Evolutionary conservation across 768 basidiomycete species (phyloP).

Genomic region (Rhizopogon vulgaris): DNA sequence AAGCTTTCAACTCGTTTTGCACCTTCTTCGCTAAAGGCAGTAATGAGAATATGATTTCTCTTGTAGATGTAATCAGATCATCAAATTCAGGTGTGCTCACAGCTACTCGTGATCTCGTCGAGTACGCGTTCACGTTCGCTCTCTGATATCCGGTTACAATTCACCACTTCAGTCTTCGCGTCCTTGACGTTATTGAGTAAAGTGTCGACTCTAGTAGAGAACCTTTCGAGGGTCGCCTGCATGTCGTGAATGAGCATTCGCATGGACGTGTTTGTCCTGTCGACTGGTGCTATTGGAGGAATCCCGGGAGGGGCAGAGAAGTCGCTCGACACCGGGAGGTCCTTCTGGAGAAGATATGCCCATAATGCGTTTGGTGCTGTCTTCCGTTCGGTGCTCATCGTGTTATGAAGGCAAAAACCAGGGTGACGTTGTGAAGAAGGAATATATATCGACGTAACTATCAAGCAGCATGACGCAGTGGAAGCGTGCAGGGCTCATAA

Average conservation of each 20-base stretch:
- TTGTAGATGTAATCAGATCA: neutral
- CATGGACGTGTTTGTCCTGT: slow-evolving; percentile 65
- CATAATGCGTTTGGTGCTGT: slow-evolving; percentile 31
- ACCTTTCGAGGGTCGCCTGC: slow-evolving; percentile 63
- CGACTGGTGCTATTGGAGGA: slow-evolving; percentile 43
- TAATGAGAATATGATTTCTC: slow-evolving; percentile 8
- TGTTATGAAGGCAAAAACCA: neutral
- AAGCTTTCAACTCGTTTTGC: slow-evolving; percentile 54
- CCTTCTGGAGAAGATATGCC: slow-evolving; percentile 50
- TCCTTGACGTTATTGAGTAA: slow-evolving; percentile 46
- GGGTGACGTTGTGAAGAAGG: neutral
- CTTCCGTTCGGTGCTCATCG: neutral
- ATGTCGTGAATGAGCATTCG: slow-evolving; percentile 71
- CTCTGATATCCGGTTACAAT: slow-evolving; percentile 52
- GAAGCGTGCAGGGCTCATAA: slow-evolving; percentile 25
- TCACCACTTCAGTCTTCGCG: slow-evolving; percentile 45
- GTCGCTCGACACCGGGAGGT: slow-evolving; percentile 20
- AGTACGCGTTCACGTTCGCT: slow-evolving; percentile 51
- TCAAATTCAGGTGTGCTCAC: slow-evolving; percentile 32
- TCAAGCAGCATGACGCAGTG: slow-evolving; percentile 24
- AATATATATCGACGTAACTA: neutral
- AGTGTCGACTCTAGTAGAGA: slow-evolving; percentile 50
- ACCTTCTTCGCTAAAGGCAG: slow-evolving; percentile 48
- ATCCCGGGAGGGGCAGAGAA: slow-evolving; percentile 15
- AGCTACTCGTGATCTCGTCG: slow-evolving; percentile 49